Evolutionary conservation across 345 rosid species (phyloP), one percentile per base, ranked within the genome.

Genomic region (Arabis alpina): DNA sequence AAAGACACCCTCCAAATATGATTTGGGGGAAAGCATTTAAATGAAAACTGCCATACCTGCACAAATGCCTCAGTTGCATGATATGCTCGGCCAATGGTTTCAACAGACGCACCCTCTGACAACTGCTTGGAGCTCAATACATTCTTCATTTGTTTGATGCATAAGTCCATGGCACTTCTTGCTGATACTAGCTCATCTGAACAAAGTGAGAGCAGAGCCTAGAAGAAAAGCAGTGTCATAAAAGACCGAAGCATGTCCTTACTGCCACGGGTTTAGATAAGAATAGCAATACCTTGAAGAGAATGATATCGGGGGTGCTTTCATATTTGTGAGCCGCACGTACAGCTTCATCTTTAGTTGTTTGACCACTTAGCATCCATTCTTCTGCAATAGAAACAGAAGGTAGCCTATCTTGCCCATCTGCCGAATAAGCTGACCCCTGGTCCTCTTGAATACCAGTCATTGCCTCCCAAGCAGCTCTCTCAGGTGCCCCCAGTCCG

Each of bases 381-480:
- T 91, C 98, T 78, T 93, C 97, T 61, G 96, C 79, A 75, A 93
- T 83, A 61, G 92, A 84, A 71, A 88, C 86, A 75, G 98, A 82
- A 75, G 94, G 94, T 70, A 93, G 84, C 64, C 97, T 88, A 34
- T 89, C 97, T 74, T 85, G 96, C 56, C 92, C 96, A 71, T 91
- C 96, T 32, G 74, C 76, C 64, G 84, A 82, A 75, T 76, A 80
- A 50, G 91, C 80, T 64, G 88, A 73, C 52, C 78, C 86, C 41
- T 70, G 86, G 69, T 89, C 94, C 77, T 91, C 97, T 64, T 81
- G 94, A 74, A 93, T 91, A 75, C 96, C 98, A 44, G 98, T 80
- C 97, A 91, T 91, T 53, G 96, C 92, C 79, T 93, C 98, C 97
- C 96, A 91, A 73, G 93, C 86, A 79, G 86, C 86, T 80, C 84